These are phyloP conservation scores for Fusarium penzigii DNA, from an alignment of 2,329 filamentous ascomycete species.

Conservation along the genomic window DNA sequence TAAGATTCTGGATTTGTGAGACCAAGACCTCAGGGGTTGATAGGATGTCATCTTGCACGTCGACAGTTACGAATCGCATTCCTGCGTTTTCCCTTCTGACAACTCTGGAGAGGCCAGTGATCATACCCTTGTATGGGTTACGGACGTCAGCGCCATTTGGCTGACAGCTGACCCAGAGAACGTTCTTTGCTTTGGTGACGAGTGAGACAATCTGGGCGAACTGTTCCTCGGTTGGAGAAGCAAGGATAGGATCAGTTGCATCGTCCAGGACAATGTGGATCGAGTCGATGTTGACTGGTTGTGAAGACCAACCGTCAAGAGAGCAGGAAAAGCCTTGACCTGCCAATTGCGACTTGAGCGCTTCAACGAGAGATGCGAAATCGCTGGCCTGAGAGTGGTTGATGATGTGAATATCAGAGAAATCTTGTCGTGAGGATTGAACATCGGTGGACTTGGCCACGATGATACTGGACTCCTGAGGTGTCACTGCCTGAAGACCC, in stretches of 20 bases:
- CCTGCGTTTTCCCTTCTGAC: constrained; percentile 19
- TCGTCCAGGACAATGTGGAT: constrained; percentile 13
- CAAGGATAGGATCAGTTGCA: constrained; percentile 1
- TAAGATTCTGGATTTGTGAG: constrained; percentile 1
- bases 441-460: neutral
- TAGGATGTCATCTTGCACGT: constrained; percentile 11
- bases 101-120: constrained; percentile 21
- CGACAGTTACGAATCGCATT: constrained; percentile 18
- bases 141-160: neutral
- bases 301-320: neutral
- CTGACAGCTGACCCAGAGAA: constrained; percentile 15
- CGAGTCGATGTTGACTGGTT: constrained; percentile 2
- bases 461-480: neutral
- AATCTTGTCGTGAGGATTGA: neutral
- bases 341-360: constrained; percentile 1
- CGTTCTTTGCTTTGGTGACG: constrained; percentile 5
- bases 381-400: constrained; percentile 5
- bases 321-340: constrained; percentile 6
- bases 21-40: constrained; percentile 7
- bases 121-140: constrained; percentile 16
- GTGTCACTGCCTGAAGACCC: neutral
- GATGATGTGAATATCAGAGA: constrained; percentile 7
- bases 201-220: constrained; percentile 9
- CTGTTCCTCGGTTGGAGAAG: constrained; percentile 1
- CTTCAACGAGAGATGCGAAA: constrained; percentile 5